Base-by-base conservation (phyloP, 2,329 filamentous ascomycete genomes). In the Epichloe sibirici region DNA sequence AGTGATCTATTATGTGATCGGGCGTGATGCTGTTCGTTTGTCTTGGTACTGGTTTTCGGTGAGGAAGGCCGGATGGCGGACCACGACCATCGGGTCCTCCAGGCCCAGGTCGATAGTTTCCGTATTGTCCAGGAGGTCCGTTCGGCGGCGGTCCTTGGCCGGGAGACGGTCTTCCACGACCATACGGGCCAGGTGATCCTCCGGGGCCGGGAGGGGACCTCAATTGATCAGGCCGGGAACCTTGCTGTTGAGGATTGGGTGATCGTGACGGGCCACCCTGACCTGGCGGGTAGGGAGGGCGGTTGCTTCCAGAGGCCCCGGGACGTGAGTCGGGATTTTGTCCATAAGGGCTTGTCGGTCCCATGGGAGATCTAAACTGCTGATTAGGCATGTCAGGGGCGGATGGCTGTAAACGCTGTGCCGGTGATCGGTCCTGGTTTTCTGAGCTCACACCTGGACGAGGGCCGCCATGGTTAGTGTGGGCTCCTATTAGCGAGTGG, bases 401-500 rank as follows among this genome's bases (percentile, higher is more conserved):
- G n/a, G 71, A 65, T 43, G 71, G 66, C 23, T 71, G 69, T 23
- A 72, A 63, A 13, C 43, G 45, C 43, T 66, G 69, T 47, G 69
- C 66, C 45, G 59, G 63, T 44, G 66, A 57, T 50, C 63, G 65
- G 56, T 65, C 63, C 53, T 66, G 63, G 53, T 64, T 62, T 44
- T 68, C 66, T 43, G 66, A 62, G 57, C 63, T 75, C 64, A 77
- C 60, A 72, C 65, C 76, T 76, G 80, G 73, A 71, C 69, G 75
- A 69, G 74, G 74, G 61, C 71, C 69, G 65, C 70, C 69, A 62
- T 71, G 63, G 70, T 82, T 78, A 76, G 77, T 72, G 74, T 70
- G 71, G 61, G 70, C 73, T 64, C 74, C 74, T 61, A 21, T 21
- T 21, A 73, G 63, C 63, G 71, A 64, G 64, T 73, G 72, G 66